Evolutionary conservation across 139 green algal species (phyloP).

Genomic region (Chlorella sp.): DNA sequence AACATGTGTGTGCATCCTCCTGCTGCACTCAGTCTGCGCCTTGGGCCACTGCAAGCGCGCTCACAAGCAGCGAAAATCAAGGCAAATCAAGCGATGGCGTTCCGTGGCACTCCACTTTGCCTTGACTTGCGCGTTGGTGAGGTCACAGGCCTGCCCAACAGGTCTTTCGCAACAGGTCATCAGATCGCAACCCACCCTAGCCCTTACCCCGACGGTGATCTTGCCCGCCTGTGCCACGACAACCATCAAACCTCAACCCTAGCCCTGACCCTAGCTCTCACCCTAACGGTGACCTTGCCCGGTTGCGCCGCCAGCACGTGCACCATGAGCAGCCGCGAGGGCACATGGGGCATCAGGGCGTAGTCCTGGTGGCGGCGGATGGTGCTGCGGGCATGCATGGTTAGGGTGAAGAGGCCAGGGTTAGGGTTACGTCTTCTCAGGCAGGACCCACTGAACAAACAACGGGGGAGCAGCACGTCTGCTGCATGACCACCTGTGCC

Average conservation of each 20-base stretch:
- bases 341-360: constrained; percentile 54
- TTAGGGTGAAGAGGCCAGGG: not conserved
- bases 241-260: not conserved
- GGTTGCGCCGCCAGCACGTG: constrained; percentile 24
- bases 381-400: not conserved
- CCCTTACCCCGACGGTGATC: not conserved
- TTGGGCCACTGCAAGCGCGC: constrained; percentile 40
- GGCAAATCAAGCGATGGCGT: not conserved
- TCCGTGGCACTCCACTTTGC: not conserved
- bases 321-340: constrained; percentile 34
- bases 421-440: not conserved
- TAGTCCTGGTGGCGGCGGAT: constrained; percentile 31
- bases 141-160: not conserved
- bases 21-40: constrained; percentile 12
- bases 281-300: constrained; percentile 9
- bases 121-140: not conserved
- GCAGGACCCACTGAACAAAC: not conserved
- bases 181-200: not conserved
- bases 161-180: not conserved
- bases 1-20: not conserved
- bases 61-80: not conserved
- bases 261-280: not conserved
- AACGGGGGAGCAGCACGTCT: not conserved
- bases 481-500: not conserved
- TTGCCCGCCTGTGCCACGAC: not conserved